phyloP scores from a whole-genome alignment of 768 basidiomycete genomes.

The Pulveroboletus sp. region DNA sequence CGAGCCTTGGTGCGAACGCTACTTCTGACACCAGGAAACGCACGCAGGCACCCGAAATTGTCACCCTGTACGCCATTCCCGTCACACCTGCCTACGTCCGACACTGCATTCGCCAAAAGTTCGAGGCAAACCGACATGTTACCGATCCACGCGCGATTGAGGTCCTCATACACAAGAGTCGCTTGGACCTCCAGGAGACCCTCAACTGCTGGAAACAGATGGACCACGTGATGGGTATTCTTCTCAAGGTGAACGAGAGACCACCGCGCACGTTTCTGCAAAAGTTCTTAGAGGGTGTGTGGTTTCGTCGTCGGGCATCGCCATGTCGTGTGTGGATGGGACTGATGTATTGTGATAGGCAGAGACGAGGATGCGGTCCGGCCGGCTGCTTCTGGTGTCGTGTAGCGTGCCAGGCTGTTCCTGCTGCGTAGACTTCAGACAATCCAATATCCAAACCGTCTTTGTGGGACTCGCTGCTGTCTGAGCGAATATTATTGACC shows the following conservation, averaged over 20 bases:
- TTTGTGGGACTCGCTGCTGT: not conserved
- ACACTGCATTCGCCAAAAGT: conserved; percentile 76
- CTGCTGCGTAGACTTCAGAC: conserved; percentile 3
- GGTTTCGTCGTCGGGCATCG: not conserved
- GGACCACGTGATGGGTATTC: conserved; percentile 71
- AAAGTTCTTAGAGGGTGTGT: conserved; percentile 79
- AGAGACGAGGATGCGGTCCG: conserved; percentile 68
- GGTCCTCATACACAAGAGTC: conserved; percentile 75
- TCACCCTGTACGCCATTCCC: conserved; percentile 74
- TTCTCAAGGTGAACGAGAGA: conserved; percentile 48
- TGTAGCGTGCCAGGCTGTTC: conserved; percentile 11
- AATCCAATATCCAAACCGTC: conserved; percentile 3
- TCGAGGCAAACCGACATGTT: conserved; percentile 81
- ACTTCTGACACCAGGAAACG: not conserved
- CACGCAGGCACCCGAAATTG: conserved; percentile 84
- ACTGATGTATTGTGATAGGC: conserved; percentile 37
- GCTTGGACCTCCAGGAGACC: conserved; percentile 90
- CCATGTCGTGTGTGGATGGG: not conserved
- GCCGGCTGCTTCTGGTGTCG: conserved; percentile 56
- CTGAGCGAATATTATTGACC: not conserved
- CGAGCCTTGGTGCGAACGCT: not conserved
- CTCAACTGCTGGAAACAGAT: conserved; percentile 92
- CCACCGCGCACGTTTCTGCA: conserved; percentile 64
- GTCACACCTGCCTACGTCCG: conserved; percentile 74
- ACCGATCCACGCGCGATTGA: conserved; percentile 82